Evolutionary conservation across 2,329 filamentous ascomycete species (phyloP).

Genomic region (Blastomyces percursus): DNA sequence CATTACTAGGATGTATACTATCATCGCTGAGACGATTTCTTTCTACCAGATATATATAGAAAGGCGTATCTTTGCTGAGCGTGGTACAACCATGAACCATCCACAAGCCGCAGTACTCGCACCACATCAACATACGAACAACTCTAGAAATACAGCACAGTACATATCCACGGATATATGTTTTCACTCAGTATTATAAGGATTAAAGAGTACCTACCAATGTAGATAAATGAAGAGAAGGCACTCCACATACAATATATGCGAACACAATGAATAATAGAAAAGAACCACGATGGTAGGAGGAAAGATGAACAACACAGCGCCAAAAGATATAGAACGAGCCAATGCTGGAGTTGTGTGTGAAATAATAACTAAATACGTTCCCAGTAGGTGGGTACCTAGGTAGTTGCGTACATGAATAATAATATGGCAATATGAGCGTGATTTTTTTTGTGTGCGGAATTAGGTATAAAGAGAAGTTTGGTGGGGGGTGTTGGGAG

Average conservation of each 20-base stretch:
- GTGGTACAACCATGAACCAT: not conserved
- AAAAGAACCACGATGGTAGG: not conserved
- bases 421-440: not conserved
- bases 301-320: not conserved
- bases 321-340: not conserved
- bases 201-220: not conserved
- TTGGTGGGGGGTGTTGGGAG: too few relatives aligned
- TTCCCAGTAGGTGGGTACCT: not conserved
- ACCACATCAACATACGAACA: not conserved
- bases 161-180: not conserved
- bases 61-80: not conserved
- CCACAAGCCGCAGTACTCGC: not conserved
- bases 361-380: not conserved
- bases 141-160: not conserved
- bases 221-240: not conserved
- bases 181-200: not conserved
- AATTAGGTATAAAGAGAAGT: not conserved
- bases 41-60: not conserved
- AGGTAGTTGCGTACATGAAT: not conserved
- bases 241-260: not conserved
- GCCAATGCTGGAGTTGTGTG: not conserved
- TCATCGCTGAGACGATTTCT: too few relatives aligned
- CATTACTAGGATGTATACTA: not conserved
- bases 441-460: not conserved
- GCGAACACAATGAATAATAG: not conserved